A percentile compares a stretch with the other conserved stretches of the same genome.
phyloP scores from a whole-genome alignment of 1,139 yeast genomes.

The Lodderomyces beijingensis region DNA sequence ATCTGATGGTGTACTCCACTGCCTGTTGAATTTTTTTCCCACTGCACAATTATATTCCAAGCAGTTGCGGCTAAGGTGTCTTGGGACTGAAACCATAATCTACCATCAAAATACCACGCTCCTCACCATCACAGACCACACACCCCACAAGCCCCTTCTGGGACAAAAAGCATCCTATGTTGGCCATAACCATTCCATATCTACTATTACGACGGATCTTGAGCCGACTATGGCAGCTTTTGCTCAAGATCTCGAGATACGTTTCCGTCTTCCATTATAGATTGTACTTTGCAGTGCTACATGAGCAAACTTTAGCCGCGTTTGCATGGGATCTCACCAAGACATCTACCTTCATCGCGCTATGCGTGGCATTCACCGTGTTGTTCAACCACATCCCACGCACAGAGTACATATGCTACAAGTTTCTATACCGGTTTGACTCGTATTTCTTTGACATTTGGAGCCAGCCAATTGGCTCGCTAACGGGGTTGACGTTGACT shows the following conservation, averaged over 20 bases:
- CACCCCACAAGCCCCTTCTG: no score
- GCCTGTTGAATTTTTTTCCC: no score
- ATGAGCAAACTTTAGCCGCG: slow-evolving; percentile 5
- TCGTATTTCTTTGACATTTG: slow-evolving; percentile 11
- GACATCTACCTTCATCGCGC: slow-evolving; percentile 4
- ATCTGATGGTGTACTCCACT: no score
- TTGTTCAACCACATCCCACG: slow-evolving; percentile 10
- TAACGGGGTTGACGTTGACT: slow-evolving; percentile 9
- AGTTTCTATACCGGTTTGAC: slow-evolving; percentile 12
- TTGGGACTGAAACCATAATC: no score
- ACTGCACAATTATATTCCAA: no score
- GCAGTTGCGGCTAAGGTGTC: no score
- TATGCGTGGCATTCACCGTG: slow-evolving; percentile 5
- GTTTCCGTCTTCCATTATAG: not conserved
- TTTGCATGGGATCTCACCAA: slow-evolving; percentile 7
- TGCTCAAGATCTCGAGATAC: not conserved
- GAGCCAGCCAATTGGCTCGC: slow-evolving; percentile 8
- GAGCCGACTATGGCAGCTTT: slow-evolving; percentile 2
- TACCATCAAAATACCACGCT: no score
- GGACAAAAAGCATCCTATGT: no score
- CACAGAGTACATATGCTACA: slow-evolving; percentile 10
- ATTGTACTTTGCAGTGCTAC: slow-evolving; percentile 7
- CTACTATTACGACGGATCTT: no score
- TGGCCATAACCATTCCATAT: no score
- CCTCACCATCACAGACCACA: no score